Conservation (phyloP, 2,329 filamentous ascomycete genomes). For the Polytolypa hystricis region DNA sequence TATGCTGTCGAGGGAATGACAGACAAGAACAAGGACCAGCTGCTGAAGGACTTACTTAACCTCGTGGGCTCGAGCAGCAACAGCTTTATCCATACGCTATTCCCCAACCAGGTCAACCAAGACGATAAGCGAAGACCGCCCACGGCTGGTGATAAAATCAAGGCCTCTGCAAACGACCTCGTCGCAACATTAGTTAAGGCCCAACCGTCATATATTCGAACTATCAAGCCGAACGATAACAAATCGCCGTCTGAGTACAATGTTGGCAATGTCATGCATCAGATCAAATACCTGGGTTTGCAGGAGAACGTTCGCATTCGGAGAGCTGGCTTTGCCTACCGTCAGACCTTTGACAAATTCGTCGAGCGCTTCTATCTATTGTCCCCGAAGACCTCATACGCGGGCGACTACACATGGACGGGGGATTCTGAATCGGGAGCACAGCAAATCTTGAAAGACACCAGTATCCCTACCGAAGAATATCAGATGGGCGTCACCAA, state of each 20-base stretch:
- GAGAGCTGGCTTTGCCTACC: conserved; percentile 89
- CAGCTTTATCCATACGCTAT: conserved; percentile 73
- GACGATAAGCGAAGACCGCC: conserved; percentile 91
- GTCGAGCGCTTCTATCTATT: conserved; percentile 94
- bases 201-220: conserved; percentile 93
- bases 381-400: conserved; percentile 88
- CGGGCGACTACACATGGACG: conserved; percentile 93
- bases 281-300: conserved; percentile 98
- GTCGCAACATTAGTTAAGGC: conserved; percentile 96
- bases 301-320: conserved; percentile 98
- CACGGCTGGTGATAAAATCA: conserved; percentile 93
- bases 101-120: conserved; percentile 87
- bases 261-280: conserved; percentile 81
- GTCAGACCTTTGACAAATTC: conserved; percentile 96
- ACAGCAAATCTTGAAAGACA: conserved; percentile 89
- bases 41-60: conserved; percentile 86
- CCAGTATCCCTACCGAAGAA: conserved; percentile 86
- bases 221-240: conserved; percentile 98
- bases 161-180: conserved; percentile 83
- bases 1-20: conserved; percentile 96
- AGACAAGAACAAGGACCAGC: conserved; percentile 97
- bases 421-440: conserved; percentile 80
- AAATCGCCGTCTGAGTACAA: conserved; percentile 94
- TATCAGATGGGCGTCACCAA: conserved; percentile 96
- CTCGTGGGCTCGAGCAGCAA: conserved; percentile 77